Evolutionary conservation across 116 monocot species (phyloP).

Genomic region (Papilionanthe hybrid): DNA sequence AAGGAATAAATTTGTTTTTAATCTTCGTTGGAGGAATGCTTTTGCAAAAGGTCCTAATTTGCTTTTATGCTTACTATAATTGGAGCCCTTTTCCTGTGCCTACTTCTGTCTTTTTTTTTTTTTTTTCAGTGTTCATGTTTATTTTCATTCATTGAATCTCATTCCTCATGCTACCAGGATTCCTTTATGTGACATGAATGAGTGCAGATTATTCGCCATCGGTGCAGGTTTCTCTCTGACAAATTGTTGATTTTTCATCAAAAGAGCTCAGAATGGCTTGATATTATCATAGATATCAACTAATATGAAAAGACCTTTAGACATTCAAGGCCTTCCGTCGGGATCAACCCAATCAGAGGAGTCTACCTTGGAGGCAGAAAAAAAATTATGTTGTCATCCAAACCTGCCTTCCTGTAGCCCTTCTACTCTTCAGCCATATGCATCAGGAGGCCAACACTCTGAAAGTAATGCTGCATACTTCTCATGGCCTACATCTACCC

Average conservation of each 20-base stretch:
- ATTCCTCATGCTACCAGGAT: too few relatives aligned
- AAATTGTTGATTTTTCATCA: background rate
- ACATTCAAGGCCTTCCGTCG: constrained; percentile 23
- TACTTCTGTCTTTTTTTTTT: too few relatives aligned
- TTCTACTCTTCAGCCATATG: constrained; percentile 54
- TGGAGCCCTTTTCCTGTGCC: too few relatives aligned
- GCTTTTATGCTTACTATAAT: too few relatives aligned
- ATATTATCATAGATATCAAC: background rate
- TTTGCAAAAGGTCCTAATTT: too few relatives aligned
- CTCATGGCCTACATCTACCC: constrained; percentile 89
- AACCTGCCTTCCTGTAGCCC: constrained; percentile 34
- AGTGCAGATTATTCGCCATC: too few relatives aligned
- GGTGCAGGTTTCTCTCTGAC: background rate
- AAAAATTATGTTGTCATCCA: constrained; percentile 38
- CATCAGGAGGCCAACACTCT: constrained; percentile 76
- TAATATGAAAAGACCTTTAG: constrained; percentile 34
- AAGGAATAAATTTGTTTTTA: too few relatives aligned
- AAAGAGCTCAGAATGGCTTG: background rate
- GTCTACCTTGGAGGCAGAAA: constrained; percentile 70
- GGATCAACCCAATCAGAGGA: constrained; percentile 61
- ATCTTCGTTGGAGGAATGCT: too few relatives aligned
- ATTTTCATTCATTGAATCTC: too few relatives aligned
- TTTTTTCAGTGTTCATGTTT: too few relatives aligned
- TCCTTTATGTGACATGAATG: too few relatives aligned
- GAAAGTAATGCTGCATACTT: constrained; percentile 95